These are phyloP conservation scores for Tetratostichococcus sp. DNA, from an alignment of 139 green algal species.

Conservation along the genomic window DNA sequence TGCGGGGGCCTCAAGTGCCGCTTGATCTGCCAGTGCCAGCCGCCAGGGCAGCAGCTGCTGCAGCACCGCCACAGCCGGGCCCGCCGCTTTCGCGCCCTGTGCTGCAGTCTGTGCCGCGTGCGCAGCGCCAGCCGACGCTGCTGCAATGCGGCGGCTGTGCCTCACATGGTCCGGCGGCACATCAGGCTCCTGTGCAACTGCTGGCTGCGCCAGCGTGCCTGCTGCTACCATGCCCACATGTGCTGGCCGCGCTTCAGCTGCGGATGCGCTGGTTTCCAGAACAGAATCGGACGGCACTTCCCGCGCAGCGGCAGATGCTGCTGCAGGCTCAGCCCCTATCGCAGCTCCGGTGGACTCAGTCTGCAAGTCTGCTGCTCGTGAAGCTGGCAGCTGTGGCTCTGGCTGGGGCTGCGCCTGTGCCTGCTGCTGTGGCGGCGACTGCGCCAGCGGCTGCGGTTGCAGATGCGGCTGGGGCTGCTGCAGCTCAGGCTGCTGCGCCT, in stretches of 20 bases:
- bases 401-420: background rate
- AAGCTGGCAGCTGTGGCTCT: too few relatives aligned
- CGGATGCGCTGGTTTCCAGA: too few relatives aligned
- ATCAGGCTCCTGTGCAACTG: too few relatives aligned
- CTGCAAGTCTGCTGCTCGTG: too few relatives aligned
- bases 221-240: too few relatives aligned
- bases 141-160: background rate
- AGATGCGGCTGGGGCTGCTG: background rate
- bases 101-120: background rate
- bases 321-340: too few relatives aligned
- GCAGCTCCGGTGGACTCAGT: too few relatives aligned
- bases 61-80: background rate
- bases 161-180: background rate
- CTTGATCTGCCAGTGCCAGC: background rate
- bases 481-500: background rate
- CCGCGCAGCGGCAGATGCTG: too few relatives aligned
- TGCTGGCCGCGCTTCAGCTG: too few relatives aligned
- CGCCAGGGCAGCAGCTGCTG: conserved; percentile 1
- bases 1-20: background rate
- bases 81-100: background rate
- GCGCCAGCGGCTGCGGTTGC: background rate
- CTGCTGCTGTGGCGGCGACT: background rate
- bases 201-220: too few relatives aligned
- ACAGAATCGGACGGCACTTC: too few relatives aligned
- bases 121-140: too few relatives aligned